phyloP scores from a whole-genome alignment of 2,329 filamentous ascomycete species.

The Thermothelomyces thermophilus region DNA sequence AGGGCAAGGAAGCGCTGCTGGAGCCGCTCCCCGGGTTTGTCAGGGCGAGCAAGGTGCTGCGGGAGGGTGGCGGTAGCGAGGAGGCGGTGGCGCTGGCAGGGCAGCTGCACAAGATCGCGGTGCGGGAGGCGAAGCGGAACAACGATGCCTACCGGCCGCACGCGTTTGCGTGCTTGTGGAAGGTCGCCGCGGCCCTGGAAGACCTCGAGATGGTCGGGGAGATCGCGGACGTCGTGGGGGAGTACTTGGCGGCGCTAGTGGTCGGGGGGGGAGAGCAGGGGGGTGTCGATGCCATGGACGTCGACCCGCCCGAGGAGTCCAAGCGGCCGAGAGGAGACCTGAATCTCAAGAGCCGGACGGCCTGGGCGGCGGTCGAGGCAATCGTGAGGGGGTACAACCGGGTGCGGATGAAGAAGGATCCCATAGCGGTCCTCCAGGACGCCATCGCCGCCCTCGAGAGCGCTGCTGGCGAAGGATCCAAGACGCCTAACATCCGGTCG shows the following conservation, averaged over 20 bases:
- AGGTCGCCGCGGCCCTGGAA: conserved; percentile 59
- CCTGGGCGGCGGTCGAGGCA: conserved; percentile 45
- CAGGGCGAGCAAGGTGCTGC: conserved; percentile 53
- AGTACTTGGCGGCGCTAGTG: conserved; percentile 46
- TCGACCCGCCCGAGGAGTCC: conserved; percentile 39
- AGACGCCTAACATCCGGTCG: conserved; percentile 24
- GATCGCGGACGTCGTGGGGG: conserved; percentile 56
- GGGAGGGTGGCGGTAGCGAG: conserved; percentile 39
- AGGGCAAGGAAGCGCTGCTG: conserved; percentile 81
- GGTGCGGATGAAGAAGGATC: conserved; percentile 32
- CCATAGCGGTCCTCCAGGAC: conserved; percentile 34
- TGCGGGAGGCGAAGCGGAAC: conserved; percentile 86
- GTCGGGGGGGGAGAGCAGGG: conserved; percentile 46
- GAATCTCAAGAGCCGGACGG: conserved; percentile 37
- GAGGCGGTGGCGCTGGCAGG: conserved; percentile 39
- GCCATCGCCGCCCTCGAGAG: conserved; percentile 35
- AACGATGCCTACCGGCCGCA: conserved; percentile 77
- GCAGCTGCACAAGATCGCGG: conserved; percentile 70
- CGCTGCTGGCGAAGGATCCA: conserved; percentile 5
- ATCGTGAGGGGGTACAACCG: conserved; percentile 45
- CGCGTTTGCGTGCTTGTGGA: conserved; percentile 65
- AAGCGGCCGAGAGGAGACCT: conserved; percentile 16
- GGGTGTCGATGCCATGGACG: conserved; percentile 63
- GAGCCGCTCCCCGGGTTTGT: conserved; percentile 74
- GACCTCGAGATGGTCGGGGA: conserved; percentile 66